Conservation (phyloP, 2,329 filamentous ascomycete genomes). For the Colletotrichum aenigma region DNA sequence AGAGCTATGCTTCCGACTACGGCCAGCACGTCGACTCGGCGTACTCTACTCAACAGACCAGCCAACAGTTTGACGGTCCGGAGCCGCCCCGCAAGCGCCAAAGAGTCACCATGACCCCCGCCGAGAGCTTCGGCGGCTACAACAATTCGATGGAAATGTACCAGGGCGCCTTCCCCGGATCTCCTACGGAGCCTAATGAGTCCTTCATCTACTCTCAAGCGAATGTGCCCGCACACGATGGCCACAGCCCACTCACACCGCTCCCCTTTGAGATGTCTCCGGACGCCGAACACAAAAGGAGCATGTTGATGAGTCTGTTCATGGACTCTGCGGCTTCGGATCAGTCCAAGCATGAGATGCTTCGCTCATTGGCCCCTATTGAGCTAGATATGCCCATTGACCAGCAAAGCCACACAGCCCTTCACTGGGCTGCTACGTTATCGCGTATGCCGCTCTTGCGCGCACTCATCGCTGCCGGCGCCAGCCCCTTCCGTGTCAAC, state of each 20-base stretch:
- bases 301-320: slow-evolving; percentile 82
- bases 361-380: slow-evolving; percentile 74
- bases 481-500: slow-evolving; percentile 88
- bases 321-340: slow-evolving; percentile 75
- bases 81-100: slow-evolving; percentile 87
- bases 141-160: slow-evolving; percentile 52
- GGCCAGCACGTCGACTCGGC: slow-evolving; percentile 74
- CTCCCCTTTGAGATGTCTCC: slow-evolving; percentile 64
- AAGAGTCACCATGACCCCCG: slow-evolving; percentile 59
- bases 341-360: slow-evolving; percentile 74
- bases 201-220: slow-evolving; percentile 72
- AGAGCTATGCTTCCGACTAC: slow-evolving; percentile 79
- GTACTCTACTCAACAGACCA: slow-evolving; percentile 64
- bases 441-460: slow-evolving; percentile 83
- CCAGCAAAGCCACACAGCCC: slow-evolving; percentile 82
- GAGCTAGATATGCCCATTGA: slow-evolving; percentile 96
- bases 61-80: slow-evolving; percentile 33
- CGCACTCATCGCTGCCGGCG: slow-evolving; percentile 81
- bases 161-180: slow-evolving; percentile 63
- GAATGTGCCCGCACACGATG: slow-evolving; percentile 42
- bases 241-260: slow-evolving; percentile 66
- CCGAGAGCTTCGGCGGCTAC: slow-evolving; percentile 62
- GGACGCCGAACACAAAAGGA: slow-evolving; percentile 79
- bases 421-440: slow-evolving; percentile 96
- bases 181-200: slow-evolving; percentile 80